A percentile compares a stretch with the other conserved stretches of the same genome.
Conservation (phyloP, 306 rosid genomes). For the Oxytropis ochrocephala region DNA sequence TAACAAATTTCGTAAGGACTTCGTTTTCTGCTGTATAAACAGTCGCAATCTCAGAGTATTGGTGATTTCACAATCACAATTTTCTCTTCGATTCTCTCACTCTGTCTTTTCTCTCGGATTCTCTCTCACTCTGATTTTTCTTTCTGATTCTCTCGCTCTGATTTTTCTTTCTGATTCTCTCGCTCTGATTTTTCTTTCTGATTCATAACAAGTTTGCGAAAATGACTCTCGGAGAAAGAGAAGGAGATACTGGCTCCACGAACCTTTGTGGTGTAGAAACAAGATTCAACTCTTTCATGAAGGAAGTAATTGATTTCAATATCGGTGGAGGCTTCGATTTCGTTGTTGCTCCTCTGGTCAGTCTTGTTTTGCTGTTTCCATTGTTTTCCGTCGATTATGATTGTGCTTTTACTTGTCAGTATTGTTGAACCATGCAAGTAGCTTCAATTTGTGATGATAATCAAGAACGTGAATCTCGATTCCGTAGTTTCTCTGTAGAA, state of each 20-base stretch:
- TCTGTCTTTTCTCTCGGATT: not conserved
- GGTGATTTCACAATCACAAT: not conserved
- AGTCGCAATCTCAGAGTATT: not conserved
- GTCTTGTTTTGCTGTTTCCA: not conserved
- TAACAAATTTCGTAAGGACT: too few species aligned
- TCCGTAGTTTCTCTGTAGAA: too few species aligned
- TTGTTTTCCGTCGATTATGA: not conserved
- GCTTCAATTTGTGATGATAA: not conserved
- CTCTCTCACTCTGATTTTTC: too few species aligned
- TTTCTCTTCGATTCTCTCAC: not conserved
- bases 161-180: not conserved
- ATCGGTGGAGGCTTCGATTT: slow-evolving; percentile 50
- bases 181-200: not conserved
- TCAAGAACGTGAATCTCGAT: too few species aligned
- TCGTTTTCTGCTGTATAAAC: not conserved
- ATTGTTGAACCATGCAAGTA: not conserved
- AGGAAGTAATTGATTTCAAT: slow-evolving; percentile 27
- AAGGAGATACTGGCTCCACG: slow-evolving; percentile 44
- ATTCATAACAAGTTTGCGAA: not conserved
- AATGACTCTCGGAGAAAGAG: slow-evolving; percentile 65
- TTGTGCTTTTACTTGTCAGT: not conserved
- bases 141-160: not conserved
- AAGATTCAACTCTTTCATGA: slow-evolving; percentile 45
- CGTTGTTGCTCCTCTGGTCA: slow-evolving; percentile 62
- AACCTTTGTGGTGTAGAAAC: slow-evolving; percentile 54